These are phyloP conservation scores for Solanum aculeatissimum DNA, from an alignment of 305 asterid species.

Conservation along the genomic window DNA sequence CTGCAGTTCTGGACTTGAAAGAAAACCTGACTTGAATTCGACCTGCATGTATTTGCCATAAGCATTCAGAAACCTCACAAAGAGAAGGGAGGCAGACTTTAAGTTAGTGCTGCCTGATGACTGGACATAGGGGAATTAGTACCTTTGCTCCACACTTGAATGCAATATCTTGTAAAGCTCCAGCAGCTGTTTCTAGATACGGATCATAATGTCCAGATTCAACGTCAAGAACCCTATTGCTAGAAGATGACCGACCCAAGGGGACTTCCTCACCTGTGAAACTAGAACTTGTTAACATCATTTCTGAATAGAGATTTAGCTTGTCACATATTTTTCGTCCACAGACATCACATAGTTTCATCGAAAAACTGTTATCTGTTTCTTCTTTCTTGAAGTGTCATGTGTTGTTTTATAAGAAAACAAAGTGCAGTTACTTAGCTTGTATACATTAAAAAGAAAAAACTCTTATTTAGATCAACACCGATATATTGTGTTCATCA, in stretches of 20 bases:
- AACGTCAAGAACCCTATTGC: conserved; percentile 50
- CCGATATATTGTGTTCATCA: not conserved
- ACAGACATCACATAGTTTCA: not conserved
- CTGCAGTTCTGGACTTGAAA: conserved; percentile 43
- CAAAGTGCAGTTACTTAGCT: not conserved
- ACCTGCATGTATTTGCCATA: conserved; percentile 46
- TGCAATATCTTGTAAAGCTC: conserved; percentile 78
- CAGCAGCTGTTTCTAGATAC: conserved; percentile 46
- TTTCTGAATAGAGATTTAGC: not conserved
- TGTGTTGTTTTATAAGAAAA: not conserved
- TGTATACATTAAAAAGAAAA: not conserved
- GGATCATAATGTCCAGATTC: conserved; percentile 77
- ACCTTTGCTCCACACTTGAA: conserved; percentile 87
- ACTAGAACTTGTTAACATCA: not conserved
- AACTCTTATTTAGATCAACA: not conserved
- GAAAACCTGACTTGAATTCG: conserved; percentile 59
- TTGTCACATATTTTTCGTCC: not conserved
- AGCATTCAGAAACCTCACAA: not conserved
- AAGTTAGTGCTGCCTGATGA: not conserved
- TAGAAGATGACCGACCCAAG: conserved; percentile 40
- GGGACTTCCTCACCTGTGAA: conserved; percentile 59
- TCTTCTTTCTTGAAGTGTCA: not conserved
- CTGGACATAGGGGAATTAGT: conserved; percentile 7
- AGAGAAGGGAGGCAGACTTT: not conserved
- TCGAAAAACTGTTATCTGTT: not conserved